Evolutionary conservation across 2,329 filamentous ascomycete genomes (phyloP), one percentile per base, ranked within the genome.

Genomic region (Colletotrichum lupini): DNA sequence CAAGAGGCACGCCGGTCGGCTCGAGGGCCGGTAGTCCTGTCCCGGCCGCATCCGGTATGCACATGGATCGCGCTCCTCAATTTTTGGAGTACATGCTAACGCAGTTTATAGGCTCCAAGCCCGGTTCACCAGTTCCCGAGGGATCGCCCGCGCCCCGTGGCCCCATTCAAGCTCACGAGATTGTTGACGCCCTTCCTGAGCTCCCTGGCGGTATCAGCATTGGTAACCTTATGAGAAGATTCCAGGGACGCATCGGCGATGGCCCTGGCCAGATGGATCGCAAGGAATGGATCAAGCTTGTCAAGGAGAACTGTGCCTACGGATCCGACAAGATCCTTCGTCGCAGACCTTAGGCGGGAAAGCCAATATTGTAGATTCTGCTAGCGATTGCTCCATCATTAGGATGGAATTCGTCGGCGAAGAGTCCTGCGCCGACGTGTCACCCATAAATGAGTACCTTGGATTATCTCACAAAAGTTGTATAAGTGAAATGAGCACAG

Each of bases 11-110:
- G 6, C 90, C 91, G 5, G 83, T 84, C 8, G 90, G 86, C 19
- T 93, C 91, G 9, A 86, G 92, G 73, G 88, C 90, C 64, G 87
- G 88, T 35, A 94, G 92, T 78, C 92, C 90, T 77, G 85, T 81
- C 71, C 82, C 89, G 68, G 75, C 82, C 57, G 78, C 82, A 76
- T 75, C 80, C 74, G 81, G 85, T 85, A 81, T 81, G 82, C 78
- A 37, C 59, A 52, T 12, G 14, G 12, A 24, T 14, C 1, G 8
- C 6, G 7, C 9, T 30, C 3, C 5, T 4, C 14, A 9, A 16
- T 26, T 3, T 22, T 28, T 12, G 26, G 42, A 49, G 26, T 28
- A 53, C 5, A 32, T 53, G 19, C 65, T 74, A 9, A 74, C 16
- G 9, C 7, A 14, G 3, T 46, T 9, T 5, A 30, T 66, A 75